These are phyloP conservation scores for Tolypocladium cylindrosporum DNA, from an alignment of 2,329 filamentous ascomycete species.

Conservation along the genomic window DNA sequence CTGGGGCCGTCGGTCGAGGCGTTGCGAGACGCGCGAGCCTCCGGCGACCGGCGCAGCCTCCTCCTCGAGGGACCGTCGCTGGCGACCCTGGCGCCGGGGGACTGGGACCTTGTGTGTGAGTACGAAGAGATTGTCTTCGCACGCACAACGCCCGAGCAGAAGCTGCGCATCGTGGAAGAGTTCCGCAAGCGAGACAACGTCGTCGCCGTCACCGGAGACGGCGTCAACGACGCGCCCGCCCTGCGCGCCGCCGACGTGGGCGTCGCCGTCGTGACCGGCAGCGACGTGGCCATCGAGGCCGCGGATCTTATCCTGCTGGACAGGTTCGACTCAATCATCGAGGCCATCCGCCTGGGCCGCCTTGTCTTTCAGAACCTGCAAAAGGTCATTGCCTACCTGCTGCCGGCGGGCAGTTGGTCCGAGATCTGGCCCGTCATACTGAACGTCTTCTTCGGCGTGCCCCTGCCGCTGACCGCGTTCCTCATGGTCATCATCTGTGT, in stretches of 20 bases:
- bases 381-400: slow-evolving; percentile 32
- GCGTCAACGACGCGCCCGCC: slow-evolving; percentile 58
- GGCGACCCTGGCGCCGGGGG: slow-evolving; percentile 38
- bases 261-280: slow-evolving; percentile 57
- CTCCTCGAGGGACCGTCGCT: slow-evolving; percentile 47
- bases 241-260: slow-evolving; percentile 57
- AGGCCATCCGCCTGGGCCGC: slow-evolving; percentile 42
- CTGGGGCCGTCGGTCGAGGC: slow-evolving; percentile 4
- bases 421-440: slow-evolving; percentile 48
- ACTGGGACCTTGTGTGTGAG: slow-evolving; percentile 35
- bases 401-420: slow-evolving; percentile 43
- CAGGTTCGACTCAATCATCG: slow-evolving; percentile 61
- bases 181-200: slow-evolving; percentile 49
- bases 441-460: slow-evolving; percentile 46
- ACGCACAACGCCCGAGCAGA: slow-evolving; percentile 59
- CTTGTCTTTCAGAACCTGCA: slow-evolving; percentile 31
- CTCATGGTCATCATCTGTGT: slow-evolving; percentile 50
- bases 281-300: slow-evolving; percentile 53
- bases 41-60: slow-evolving; percentile 14
- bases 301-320: slow-evolving; percentile 60
- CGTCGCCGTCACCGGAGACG: slow-evolving; percentile 66
- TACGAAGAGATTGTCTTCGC: slow-evolving; percentile 57
- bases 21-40: slow-evolving; percentile 9
- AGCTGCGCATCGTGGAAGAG: slow-evolving; percentile 62
- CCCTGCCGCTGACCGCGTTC: slow-evolving; percentile 38